phyloP scores from a whole-genome alignment of 257 asterid species.

The Paulownia fortunei region DNA sequence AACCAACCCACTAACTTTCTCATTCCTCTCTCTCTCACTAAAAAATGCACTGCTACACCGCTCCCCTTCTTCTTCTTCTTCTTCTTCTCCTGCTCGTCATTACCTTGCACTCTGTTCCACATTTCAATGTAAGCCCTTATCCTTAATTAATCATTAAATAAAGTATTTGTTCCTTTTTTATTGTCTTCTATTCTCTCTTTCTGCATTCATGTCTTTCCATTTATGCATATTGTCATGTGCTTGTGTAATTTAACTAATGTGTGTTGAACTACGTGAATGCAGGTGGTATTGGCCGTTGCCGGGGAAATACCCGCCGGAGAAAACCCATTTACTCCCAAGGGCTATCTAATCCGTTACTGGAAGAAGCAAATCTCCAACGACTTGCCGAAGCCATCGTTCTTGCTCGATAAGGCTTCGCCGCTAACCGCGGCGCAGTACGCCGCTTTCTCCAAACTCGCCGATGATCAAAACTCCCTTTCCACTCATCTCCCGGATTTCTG shows the following conservation, averaged over 20 bases:
- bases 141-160: not conserved
- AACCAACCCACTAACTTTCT: constrained; percentile 32
- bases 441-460: constrained; percentile 49
- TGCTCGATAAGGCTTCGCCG: constrained; percentile 66
- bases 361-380: constrained; percentile 52
- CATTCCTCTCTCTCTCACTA: constrained; percentile 24
- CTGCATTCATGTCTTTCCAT: not conserved
- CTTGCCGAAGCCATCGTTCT: constrained; percentile 51
- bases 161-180: not conserved
- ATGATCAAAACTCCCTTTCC: constrained; percentile 47
- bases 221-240: not conserved
- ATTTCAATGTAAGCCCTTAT: constrained; percentile 37
- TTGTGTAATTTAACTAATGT: not conserved
- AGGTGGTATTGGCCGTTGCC: constrained; percentile 42
- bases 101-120: constrained; percentile 2
- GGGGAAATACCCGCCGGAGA: constrained; percentile 26
- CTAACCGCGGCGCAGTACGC: constrained; percentile 48
- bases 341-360: constrained; percentile 59
- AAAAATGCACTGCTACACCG: constrained; percentile 34
- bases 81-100: constrained; percentile 24
- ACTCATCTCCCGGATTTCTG: constrained; percentile 59
- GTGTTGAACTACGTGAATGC: constrained; percentile 29
- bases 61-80: constrained; percentile 8
- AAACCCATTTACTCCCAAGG: constrained; percentile 62
- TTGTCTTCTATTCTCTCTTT: not conserved